Evolutionary conservation across 2,329 filamentous ascomycete genomes (phyloP).

Genomic region (Endocalyx cinctus): DNA sequence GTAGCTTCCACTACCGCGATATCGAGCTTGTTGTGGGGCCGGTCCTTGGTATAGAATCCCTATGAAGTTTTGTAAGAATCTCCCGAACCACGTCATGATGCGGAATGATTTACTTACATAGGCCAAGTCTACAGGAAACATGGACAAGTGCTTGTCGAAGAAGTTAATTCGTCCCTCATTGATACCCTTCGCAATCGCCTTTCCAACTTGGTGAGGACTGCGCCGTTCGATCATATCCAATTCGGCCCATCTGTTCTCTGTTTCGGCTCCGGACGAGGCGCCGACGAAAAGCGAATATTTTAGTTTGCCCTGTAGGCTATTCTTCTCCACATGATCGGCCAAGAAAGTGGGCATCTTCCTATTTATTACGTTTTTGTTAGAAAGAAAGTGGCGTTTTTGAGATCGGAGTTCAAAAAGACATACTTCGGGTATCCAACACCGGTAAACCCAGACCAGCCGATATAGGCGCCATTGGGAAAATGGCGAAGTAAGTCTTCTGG

Average conservation of each 20-base stretch:
- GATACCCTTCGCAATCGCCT: slow-evolving; percentile 85
- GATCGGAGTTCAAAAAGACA: no score
- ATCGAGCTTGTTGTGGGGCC: slow-evolving; percentile 68
- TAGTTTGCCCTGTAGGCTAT: slow-evolving; percentile 75
- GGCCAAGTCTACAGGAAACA: slow-evolving; percentile 84
- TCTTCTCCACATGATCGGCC: slow-evolving; percentile 85
- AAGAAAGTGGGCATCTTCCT: slow-evolving; percentile 81
- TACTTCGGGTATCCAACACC: slow-evolving; percentile 87
- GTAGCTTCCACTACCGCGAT: slow-evolving; percentile 82
- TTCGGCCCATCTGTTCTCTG: slow-evolving; percentile 85
- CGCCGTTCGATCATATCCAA: slow-evolving; percentile 87
- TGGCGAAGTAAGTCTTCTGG: slow-evolving; percentile 75
- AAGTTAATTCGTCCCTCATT: slow-evolving; percentile 86
- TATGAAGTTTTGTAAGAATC: slow-evolving; percentile 23
- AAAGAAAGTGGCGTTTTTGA: no score
- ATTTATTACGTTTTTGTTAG: no score
- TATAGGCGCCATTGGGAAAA: slow-evolving; percentile 80
- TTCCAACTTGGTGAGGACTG: slow-evolving; percentile 83
- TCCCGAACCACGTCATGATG: not conserved
- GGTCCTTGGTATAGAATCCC: slow-evolving; percentile 81
- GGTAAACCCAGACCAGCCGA: slow-evolving; percentile 89
- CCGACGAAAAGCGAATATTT: slow-evolving; percentile 86
- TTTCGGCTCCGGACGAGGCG: slow-evolving; percentile 84
- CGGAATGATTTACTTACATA: slow-evolving; percentile 49
- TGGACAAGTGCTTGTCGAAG: slow-evolving; percentile 89